Conservation (phyloP, 202 grass and related monocot genomes). For the Alloteropsis angusta region DNA sequence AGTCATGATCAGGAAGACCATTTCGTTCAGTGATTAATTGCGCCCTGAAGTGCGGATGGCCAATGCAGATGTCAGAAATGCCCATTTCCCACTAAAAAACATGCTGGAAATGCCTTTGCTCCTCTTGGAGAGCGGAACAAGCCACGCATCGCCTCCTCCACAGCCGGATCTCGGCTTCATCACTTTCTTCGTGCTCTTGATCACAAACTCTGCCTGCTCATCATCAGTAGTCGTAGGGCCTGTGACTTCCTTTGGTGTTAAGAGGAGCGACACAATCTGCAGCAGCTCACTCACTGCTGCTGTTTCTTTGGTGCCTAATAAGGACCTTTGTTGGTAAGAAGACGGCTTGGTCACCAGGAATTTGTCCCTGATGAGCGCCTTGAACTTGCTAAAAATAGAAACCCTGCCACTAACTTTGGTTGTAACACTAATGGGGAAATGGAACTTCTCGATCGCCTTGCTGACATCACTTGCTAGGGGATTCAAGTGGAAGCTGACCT, state of each 20-base stretch:
- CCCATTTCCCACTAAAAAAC: constrained; percentile 78
- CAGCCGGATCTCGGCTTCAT: constrained; percentile 26
- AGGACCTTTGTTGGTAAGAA: constrained; percentile 30
- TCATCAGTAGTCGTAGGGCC: neutral
- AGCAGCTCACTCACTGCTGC: constrained; percentile 36
- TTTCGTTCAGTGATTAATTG: constrained; percentile 34
- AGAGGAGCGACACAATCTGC: constrained; percentile 41
- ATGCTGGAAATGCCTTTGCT: constrained; percentile 50
- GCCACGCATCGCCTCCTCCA: constrained; percentile 20
- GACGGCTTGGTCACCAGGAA: constrained; percentile 25
- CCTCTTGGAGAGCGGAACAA: constrained; percentile 32
- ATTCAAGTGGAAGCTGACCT: constrained; percentile 60
- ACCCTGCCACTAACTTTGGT: constrained; percentile 40
- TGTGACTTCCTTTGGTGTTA: constrained; percentile 29
- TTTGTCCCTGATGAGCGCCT: constrained; percentile 54
- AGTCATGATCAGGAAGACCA: constrained; percentile 26
- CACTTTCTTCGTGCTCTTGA: constrained; percentile 30
- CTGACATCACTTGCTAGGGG: constrained; percentile 37
- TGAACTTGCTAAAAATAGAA: constrained; percentile 53
- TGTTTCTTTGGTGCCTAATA: constrained; percentile 26
- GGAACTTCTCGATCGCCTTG: constrained; percentile 45
- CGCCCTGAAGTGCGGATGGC: constrained; percentile 35
- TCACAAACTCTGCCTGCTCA: constrained; percentile 16
- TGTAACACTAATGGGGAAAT: constrained; percentile 35
- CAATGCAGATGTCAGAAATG: constrained; percentile 45